Base-by-base conservation (phyloP, 2,329 filamentous ascomycete species). In the Aspergillus tubingensis region DNA sequence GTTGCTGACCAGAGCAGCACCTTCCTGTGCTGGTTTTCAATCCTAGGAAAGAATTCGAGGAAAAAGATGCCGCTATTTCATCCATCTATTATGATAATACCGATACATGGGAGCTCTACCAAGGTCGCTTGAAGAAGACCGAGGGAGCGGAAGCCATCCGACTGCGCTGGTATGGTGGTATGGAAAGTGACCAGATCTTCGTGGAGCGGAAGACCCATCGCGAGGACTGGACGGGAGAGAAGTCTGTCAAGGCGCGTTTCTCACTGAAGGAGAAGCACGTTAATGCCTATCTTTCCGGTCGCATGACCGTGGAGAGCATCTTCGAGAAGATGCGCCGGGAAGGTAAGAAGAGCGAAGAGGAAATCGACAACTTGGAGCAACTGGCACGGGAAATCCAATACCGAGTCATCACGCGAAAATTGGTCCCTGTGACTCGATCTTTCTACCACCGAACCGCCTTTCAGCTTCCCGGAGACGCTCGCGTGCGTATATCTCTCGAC, bases 371-470 rank as follows among this genome's bases (percentile, higher is more conserved):
- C 68, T 88, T 97, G 61, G 92, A 97, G 80, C 88, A 92, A 66
- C 82, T 99, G 52, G 94, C 95, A 2, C 86, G 88, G 54, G 95
- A 99, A 80, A 87, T 98, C 53, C 95, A 99, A 74, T 99, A 96
- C 77, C 92, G 93, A 0, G 87, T 96, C 27, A 84, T 99, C 62
- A 92, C 92, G 69, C 89, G 94, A 69, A 89, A 90, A 15, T 91
- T 98, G 68, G 86, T 88, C 66, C 95, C 95, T 0, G 93, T 97
- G 49, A 96, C 92, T 67, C 87, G 95, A 64, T 96, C 93, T 0
- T 99, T 99, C 80, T 99, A 99, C 80, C 96, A 99, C 80, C 91
- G 95, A 54, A 98, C 94, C 4, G 95, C 95, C 15, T 99, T 99
- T 79, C 95, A 99, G 81, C 86, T 99, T 36, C 95, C 95, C 0